Base-by-base conservation (phyloP, 2,329 filamentous ascomycete species). In the Fusarium ramigenum region DNA sequence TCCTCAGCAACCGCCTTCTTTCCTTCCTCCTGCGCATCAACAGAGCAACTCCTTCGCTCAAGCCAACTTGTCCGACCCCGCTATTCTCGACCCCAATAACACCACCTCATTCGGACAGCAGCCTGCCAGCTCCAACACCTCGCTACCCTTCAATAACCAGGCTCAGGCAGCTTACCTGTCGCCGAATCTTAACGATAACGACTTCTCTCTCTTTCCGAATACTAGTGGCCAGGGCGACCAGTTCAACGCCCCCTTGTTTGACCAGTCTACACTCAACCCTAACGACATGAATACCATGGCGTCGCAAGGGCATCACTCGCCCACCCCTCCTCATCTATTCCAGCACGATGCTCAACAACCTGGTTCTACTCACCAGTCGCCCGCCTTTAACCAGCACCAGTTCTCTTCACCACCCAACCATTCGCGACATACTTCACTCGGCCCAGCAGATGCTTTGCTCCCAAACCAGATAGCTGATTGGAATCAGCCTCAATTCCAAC, bases 161-260 rank as follows among this genome's bases (percentile, higher is more conserved):
- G 76, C 82, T 44, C 85, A 86, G 69, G 73, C 82, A 60, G 79
- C 78, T 75, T 89, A 86, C 72, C 78, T 91, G 46, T 83, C 85
- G 46, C 80, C 87, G 23, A 87, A 85, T 71, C 88, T 89, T 70
- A 83, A 83, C 79, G 83, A 85, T 77, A 83, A 83, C 68, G 90
- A 93, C 82, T 92, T 92, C 79, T 88, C 89, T 56, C 85, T 93
- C 76, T 94, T 93, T 77, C 87, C 90, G 8, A 80, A 86, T 14
- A 83, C 86, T 56, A 84, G 86, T 74, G 83, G 85, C 64, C 84
- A 82, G 56, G 84, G 85, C 70, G 87, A 90, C 70, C 88, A 90
- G 77, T 90, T 91, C 78, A 89, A 89, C 77, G 82, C 89, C 18
- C 88, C 91, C 28, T 85, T 91, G 68, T 92, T 93, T 67, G 86